phyloP scores from a whole-genome alignment of 2,329 filamentous ascomycete species.

The Pezizomycotina sp. region DNA sequence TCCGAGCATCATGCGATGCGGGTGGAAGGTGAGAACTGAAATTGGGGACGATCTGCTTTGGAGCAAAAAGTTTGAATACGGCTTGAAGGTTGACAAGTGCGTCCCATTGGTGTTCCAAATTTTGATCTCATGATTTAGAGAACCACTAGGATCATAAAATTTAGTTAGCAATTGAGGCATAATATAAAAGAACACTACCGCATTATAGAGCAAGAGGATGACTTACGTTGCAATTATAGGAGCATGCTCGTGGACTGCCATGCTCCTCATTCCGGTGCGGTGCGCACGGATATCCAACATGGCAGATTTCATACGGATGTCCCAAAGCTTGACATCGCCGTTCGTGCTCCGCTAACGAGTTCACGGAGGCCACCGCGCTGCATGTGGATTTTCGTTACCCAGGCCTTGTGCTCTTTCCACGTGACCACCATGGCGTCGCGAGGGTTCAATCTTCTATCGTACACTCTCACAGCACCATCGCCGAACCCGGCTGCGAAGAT shows the following conservation, averaged over 20 bases:
- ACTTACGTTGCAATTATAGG: slow-evolving; percentile 88
- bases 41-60: slow-evolving; percentile 69
- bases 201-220: slow-evolving; percentile 5
- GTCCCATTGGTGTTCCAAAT: slow-evolving; percentile 77
- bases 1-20: slow-evolving; percentile 78
- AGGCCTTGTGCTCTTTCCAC: slow-evolving; percentile 91
- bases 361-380: slow-evolving; percentile 88
- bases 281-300: slow-evolving; percentile 60
- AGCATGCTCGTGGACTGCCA: slow-evolving; percentile 88
- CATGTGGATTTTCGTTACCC: slow-evolving; percentile 93
- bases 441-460: slow-evolving; percentile 70
- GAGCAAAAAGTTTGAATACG: slow-evolving; percentile 74
- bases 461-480: slow-evolving; percentile 83
- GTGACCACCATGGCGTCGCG: slow-evolving; percentile 87
- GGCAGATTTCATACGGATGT: slow-evolving; percentile 71
- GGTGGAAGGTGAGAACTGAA: slow-evolving; percentile 81
- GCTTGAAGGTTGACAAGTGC: slow-evolving; percentile 68
- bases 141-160: slow-evolving; percentile 44
- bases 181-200: slow-evolving; percentile 17
- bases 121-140: slow-evolving; percentile 72
- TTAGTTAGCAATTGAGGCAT: slow-evolving; percentile 21
- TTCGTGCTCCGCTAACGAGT: slow-evolving; percentile 80
- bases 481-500: slow-evolving; percentile 93
- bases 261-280: slow-evolving; percentile 60
- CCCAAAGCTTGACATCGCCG: slow-evolving; percentile 89